Evolutionary conservation across 208 protist species (phyloP).

Genomic region (Balamuthia mandrillaris): DNA sequence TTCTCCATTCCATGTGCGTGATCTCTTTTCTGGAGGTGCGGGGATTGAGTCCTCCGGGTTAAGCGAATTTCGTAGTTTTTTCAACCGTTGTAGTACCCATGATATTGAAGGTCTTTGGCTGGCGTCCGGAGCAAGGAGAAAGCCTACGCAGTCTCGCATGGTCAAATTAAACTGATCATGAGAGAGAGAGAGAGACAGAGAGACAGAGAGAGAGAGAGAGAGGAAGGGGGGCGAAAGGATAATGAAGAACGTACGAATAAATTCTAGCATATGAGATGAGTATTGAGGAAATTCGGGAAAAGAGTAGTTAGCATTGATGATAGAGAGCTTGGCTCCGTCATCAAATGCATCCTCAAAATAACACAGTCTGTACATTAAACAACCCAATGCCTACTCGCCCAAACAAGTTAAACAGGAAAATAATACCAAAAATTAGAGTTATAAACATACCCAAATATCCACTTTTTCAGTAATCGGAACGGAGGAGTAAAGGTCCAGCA

Average conservation of each 20-base stretch:
- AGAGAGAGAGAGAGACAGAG: background rate
- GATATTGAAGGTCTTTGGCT: background rate
- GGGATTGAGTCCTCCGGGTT: background rate
- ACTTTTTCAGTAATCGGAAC: slow-evolving; percentile 18
- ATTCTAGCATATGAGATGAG: background rate
- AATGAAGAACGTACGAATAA: background rate
- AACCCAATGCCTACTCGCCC: background rate
- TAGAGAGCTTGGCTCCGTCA: background rate
- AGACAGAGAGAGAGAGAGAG: background rate
- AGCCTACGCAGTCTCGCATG: background rate
- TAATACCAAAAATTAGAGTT: background rate
- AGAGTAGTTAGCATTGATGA: slow-evolving; percentile 4
- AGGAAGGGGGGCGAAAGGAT: background rate
- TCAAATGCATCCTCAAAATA: slow-evolving; percentile 40
- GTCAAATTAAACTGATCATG: background rate
- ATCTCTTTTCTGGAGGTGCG: background rate
- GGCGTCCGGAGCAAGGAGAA: background rate
- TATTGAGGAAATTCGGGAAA: slow-evolving; percentile 17
- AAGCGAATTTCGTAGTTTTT: background rate
- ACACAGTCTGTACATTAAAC: slow-evolving; percentile 34
- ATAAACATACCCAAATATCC: slow-evolving; percentile 15
- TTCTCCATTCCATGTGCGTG: background rate
- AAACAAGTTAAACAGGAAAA: background rate
- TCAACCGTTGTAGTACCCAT: background rate
- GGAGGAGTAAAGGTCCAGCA: slow-evolving; percentile 18